A percentile compares a stretch with the other conserved stretches of the same genome.
Evolutionary conservation across 345 rosid species (phyloP).

Genomic region (Citrus sp.): DNA sequence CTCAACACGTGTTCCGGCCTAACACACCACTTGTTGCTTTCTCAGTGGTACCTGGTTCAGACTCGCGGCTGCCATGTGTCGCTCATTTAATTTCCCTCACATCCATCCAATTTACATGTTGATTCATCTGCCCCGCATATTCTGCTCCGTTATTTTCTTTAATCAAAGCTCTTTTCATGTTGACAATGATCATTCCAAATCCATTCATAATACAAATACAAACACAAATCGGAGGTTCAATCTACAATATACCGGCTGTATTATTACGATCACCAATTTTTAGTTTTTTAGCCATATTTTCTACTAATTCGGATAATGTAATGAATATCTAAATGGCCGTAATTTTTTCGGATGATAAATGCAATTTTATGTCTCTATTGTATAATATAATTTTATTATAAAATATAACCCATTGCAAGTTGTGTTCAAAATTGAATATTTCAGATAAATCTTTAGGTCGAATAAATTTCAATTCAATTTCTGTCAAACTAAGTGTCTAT

Average conservation of each 20-base stretch:
- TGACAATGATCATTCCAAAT: background rate
- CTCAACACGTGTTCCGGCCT: background rate
- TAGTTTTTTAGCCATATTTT: too few relatives aligned
- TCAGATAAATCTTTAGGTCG: background rate
- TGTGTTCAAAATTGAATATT: too few relatives aligned
- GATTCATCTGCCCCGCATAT: background rate
- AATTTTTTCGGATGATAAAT: too few relatives aligned
- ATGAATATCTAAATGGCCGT: too few relatives aligned
- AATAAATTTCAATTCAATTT: background rate
- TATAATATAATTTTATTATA: too few relatives aligned
- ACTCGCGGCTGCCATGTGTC: background rate
- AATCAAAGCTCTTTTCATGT: background rate
- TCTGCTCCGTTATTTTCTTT: background rate
- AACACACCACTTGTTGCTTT: background rate
- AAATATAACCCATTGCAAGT: too few relatives aligned
- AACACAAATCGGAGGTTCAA: background rate
- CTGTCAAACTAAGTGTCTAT: fast-evolving
- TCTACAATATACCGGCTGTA: too few relatives aligned
- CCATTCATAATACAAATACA: background rate
- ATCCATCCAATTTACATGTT: background rate
- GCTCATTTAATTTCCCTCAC: too few relatives aligned
- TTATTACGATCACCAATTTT: too few relatives aligned
- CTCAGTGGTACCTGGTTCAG: background rate
- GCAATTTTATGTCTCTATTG: too few relatives aligned
- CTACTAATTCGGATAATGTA: too few relatives aligned